phyloP scores from a whole-genome alignment of 139 green algal species.

The Micractinium conductrix region DNA sequence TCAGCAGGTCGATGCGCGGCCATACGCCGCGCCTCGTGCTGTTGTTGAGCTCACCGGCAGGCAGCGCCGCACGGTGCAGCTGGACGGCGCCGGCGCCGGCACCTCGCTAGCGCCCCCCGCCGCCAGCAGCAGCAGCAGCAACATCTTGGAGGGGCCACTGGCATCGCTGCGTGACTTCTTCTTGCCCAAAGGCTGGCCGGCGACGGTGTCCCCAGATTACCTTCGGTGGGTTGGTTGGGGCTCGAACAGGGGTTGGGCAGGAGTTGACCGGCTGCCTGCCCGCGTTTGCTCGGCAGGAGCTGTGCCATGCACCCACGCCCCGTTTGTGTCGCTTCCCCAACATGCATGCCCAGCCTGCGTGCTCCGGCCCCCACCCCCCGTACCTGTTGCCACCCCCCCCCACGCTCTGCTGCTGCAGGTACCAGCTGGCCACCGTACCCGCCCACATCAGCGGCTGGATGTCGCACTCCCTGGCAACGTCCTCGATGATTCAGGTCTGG shows the following conservation, averaged over 20 bases:
- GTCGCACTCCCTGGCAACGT: conserved; percentile 69
- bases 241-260: no score
- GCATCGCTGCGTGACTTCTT: conserved; percentile 51
- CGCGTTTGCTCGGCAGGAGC: no score
- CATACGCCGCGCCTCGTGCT: no score
- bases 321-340: not conserved
- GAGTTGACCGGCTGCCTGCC: no score
- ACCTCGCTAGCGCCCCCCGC: not conserved
- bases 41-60: not conserved
- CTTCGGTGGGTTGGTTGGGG: no score
- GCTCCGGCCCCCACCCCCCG: no score
- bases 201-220: no score
- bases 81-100: not conserved
- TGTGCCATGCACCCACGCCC: not conserved
- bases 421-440: conserved; percentile 82
- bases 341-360: no score
- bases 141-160: not conserved
- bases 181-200: conserved; percentile 80
- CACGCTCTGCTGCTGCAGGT: no score
- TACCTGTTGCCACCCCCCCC: not conserved
- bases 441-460: conserved; percentile 70
- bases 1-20: no score
- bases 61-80: not conserved
- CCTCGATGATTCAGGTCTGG: conserved; percentile 70
- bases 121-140: not conserved